phyloP scores from a whole-genome alignment of 2,329 filamentous ascomycete genomes.

The Curvularia verruculosa region DNA sequence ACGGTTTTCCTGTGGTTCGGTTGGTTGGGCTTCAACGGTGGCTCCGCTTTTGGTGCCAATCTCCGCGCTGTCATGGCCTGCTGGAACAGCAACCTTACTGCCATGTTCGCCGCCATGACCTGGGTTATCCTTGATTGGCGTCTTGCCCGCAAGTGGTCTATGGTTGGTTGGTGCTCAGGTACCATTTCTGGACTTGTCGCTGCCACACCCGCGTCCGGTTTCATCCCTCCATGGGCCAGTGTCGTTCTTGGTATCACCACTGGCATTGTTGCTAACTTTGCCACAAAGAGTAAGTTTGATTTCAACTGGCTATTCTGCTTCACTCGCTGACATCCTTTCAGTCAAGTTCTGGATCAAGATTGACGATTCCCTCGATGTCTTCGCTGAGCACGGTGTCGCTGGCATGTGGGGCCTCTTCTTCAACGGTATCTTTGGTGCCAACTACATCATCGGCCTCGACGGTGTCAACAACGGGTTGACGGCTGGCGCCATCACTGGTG shows the following conservation, averaged over 20 bases:
- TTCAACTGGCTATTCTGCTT: not conserved
- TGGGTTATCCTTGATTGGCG: conserved; percentile 98
- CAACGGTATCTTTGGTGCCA: conserved; percentile 77
- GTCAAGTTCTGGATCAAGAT: conserved; percentile 77
- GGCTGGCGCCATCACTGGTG: conserved; percentile 72
- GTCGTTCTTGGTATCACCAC: conserved; percentile 66
- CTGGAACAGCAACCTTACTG: conserved; percentile 96
- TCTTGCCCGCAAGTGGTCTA: conserved; percentile 91
- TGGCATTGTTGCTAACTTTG: conserved; percentile 78
- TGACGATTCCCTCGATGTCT: conserved; percentile 88
- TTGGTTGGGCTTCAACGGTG: conserved; percentile 98
- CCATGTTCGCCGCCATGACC: conserved; percentile 87
- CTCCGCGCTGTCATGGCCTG: conserved; percentile 93
- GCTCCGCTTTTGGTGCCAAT: conserved; percentile 92
- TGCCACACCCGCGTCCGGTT: conserved; percentile 83
- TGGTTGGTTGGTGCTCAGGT: conserved; percentile 91
- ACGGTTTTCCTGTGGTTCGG: conserved; percentile 98
- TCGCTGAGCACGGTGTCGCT: conserved; percentile 86
- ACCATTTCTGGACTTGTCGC: conserved; percentile 86
- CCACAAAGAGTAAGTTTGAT: conserved; percentile 76
- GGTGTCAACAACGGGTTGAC: conserved; percentile 70
- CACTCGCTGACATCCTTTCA: conserved; percentile 39
- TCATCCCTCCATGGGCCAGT: conserved; percentile 71
- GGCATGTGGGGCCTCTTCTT: conserved; percentile 81
- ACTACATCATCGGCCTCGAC: conserved; percentile 76